Percentiles rank a stretch among this genome's conserved stretches.
Conservation (phyloP, 371 early-diverging fungal species). For the Mucor piriformis region DNA sequence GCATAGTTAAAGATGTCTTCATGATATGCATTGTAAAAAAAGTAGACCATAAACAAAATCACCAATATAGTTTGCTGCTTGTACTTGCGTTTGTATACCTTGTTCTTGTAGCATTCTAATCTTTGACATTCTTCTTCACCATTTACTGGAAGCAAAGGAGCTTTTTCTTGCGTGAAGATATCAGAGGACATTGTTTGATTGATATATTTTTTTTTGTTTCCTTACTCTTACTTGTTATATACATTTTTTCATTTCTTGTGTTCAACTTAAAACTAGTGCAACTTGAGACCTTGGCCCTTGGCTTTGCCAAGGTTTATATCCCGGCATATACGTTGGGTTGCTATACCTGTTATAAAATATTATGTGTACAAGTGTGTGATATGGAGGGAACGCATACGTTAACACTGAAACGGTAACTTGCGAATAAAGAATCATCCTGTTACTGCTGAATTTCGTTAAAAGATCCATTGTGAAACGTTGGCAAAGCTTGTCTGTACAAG, state of each 20-base stretch:
- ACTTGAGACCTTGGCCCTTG: slow-evolving; percentile 13
- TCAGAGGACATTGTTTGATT: neutral
- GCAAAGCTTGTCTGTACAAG: too few species aligned
- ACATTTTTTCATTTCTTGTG: neutral
- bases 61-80: neutral
- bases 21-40: neutral
- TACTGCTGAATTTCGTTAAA: too few species aligned
- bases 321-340: too few species aligned
- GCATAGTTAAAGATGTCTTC: neutral
- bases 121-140: neutral
- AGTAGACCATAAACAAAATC: neutral
- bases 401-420: too few species aligned
- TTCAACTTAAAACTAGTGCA: neutral
- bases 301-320: neutral
- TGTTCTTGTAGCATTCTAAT: neutral
- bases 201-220: neutral
- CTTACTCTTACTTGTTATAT: neutral
- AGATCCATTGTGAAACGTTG: too few species aligned
- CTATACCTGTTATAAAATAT: neutral
- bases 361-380: neutral
- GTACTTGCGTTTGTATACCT: neutral
- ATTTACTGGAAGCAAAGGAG: slow-evolving; percentile 4
- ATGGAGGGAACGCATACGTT: too few species aligned
- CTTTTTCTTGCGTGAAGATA: slow-evolving; percentile 6
- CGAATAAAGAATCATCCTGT: too few species aligned